Evolutionary conservation across 179 eudicot genomes (phyloP).

Genomic region (Drosera spatulata): DNA sequence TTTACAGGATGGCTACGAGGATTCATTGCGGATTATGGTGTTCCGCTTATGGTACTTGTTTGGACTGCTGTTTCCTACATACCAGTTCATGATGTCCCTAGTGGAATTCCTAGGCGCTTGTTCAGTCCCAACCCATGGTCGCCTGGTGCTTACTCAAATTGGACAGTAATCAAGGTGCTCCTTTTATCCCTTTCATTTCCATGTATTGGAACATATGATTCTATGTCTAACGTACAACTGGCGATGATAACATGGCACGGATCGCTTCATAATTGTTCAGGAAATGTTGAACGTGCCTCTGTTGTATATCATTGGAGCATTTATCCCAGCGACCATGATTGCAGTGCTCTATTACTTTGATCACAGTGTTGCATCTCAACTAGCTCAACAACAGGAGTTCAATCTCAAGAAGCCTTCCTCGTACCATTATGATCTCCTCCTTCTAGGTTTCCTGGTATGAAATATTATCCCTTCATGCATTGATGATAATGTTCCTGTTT

Average conservation of each 20-base stretch:
- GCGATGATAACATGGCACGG: conserved; percentile 5
- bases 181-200: no score
- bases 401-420: conserved; percentile 77
- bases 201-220: no score
- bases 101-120: conserved; percentile 79
- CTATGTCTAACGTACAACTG: not conserved
- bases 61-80: conserved; percentile 95
- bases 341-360: conserved; percentile 93
- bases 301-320: conserved; percentile 75
- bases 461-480: not conserved
- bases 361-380: conserved; percentile 94
- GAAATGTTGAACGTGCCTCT: conserved; percentile 78
- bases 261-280: conserved; percentile 19
- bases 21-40: conserved; percentile 92
- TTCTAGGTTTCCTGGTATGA: conserved; percentile 60
- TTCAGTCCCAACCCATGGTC: conserved; percentile 97
- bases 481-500: not conserved
- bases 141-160: conserved; percentile 86
- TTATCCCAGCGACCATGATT: conserved; percentile 90
- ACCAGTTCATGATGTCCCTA: conserved; percentile 60
- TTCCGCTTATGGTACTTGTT: conserved; percentile 89
- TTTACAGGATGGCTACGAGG: conserved; percentile 79
- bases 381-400: conserved; percentile 94
- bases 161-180: conserved; percentile 74
- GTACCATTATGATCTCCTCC: conserved; percentile 80